phyloP scores from a whole-genome alignment of 352 stramenopile genomes.

The Salisapilia sapeloensis region DNA sequence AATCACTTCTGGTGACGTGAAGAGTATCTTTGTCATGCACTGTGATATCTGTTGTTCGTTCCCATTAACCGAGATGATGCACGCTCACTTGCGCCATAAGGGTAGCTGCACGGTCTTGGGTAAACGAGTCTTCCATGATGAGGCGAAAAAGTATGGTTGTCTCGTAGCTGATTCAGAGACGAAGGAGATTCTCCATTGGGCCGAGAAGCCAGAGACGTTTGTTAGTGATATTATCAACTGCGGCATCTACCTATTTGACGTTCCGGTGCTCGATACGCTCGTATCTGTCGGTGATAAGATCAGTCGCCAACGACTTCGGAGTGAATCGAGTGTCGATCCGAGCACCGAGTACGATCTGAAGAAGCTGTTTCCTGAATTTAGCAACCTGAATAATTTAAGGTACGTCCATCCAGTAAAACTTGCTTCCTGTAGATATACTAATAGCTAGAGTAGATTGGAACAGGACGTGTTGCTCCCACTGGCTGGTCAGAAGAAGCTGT shows the following conservation, averaged over 20 bases:
- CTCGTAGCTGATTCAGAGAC: conserved; percentile 53
- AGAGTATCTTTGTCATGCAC: conserved; percentile 69
- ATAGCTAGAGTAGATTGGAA: conserved; percentile 25
- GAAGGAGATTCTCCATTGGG: conserved; percentile 80
- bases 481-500: conserved; percentile 54
- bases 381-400: conserved; percentile 70
- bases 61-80: conserved; percentile 79
- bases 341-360: conserved; percentile 64
- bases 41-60: conserved; percentile 82
- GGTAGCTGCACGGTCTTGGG: conserved; percentile 63
- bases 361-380: conserved; percentile 79
- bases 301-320: conserved; percentile 58
- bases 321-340: conserved; percentile 48
- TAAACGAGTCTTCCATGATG: conserved; percentile 79
- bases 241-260: conserved; percentile 78
- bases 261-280: conserved; percentile 63
- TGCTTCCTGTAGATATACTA: not conserved
- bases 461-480: conserved; percentile 74
- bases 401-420: conserved; percentile 4
- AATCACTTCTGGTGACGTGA: conserved; percentile 55
- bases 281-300: conserved; percentile 64
- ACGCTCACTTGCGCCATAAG: conserved; percentile 62
- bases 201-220: conserved; percentile 80
- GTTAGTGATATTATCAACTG: conserved; percentile 86
- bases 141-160: conserved; percentile 80